phyloP scores from a whole-genome alignment of 1,284 basidiomycete genomes.

The Sanghuangporus sanghuang region DNA sequence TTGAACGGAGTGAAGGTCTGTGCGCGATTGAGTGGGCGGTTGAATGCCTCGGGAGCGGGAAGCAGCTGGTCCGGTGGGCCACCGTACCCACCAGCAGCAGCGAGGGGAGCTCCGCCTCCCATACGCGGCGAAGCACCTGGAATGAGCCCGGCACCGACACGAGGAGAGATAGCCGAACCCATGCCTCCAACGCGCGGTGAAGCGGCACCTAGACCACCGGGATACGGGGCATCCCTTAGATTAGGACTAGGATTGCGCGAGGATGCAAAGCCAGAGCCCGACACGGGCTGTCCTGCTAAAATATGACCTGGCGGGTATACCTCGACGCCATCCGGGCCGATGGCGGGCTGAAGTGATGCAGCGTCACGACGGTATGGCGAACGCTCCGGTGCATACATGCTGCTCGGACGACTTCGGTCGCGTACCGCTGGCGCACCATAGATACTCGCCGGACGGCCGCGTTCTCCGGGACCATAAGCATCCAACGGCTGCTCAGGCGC shows the following conservation, averaged over 20 bases:
- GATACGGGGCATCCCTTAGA: conserved; percentile 6
- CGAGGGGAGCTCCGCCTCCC: conserved; percentile 8
- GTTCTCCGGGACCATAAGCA: background rate
- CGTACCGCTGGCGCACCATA: conserved; percentile 3
- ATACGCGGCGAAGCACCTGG: conserved; percentile 13
- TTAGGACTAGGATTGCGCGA: conserved; percentile 16
- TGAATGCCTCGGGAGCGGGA: conserved; percentile 63
- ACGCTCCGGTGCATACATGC: conserved; percentile 20
- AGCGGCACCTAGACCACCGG: conserved; percentile 7
- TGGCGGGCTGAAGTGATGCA: conserved; percentile 3
- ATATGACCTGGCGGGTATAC: conserved; percentile 52
- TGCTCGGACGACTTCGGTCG: conserved; percentile 3
- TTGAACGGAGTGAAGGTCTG: conserved; percentile 67
- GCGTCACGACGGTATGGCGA: conserved; percentile 15
- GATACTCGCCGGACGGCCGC: background rate
- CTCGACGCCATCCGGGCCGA: conserved; percentile 14
- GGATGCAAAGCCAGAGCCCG: background rate
- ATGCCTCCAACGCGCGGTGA: background rate
- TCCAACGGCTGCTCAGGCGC: background rate
- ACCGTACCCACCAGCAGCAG: background rate
- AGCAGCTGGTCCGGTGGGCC: conserved; percentile 38
- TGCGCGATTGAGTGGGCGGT: conserved; percentile 58
- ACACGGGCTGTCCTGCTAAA: conserved; percentile 42
- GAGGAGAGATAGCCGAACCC: conserved; percentile 6
- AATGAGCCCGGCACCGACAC: background rate